Evolutionary conservation across 352 stramenopile genomes (phyloP), one percentile per base, ranked within the genome.

Genomic region (Globisporangium solare): DNA sequence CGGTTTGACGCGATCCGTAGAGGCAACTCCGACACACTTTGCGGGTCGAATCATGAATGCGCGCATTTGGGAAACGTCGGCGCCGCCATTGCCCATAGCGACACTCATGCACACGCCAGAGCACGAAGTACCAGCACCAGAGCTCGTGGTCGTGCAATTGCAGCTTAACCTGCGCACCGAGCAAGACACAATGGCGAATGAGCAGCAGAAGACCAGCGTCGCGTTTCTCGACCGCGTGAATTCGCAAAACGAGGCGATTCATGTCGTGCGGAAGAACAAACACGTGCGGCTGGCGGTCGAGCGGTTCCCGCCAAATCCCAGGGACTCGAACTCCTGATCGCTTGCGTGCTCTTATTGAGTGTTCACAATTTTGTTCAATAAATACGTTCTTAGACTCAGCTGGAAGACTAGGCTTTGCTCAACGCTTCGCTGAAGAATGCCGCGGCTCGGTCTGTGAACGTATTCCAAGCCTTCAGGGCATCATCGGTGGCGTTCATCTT

Each of bases 1-100:
- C 24, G 70, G 61, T 42, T 39, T 79, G 11, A 68, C 55, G 14
- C 70, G 57, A 1, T 58, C 67, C 0, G 40, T 17, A 14, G 6
- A 7, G 13, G 22, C 21, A 8, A 7, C 47, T 21, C 32, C 46
- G n/a, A 41, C 54, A 15, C 43, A 43, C 4, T 56, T 61, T 31
- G 17, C 41, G 21, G 55, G 55, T 17, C 49, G 47, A 21, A 24
- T 61, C 17, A 37, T 61, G 35, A 37, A 61, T 31, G 24, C 54
- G 15, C 47, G 55, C 0, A 32, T 61, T 4, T 61, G 55, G 55
- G 18, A 24, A 7, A 15, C 40, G 1, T 8, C 20, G 1, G 17
- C 48, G 11, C 22, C 18, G 0, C 0, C 24, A 13, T 2, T 21
- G 17, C 31, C 24, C 12, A 48, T 61, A 14, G 18, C 24, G 1